Conservation (phyloP, 305 asterid species). For the Fraxinus baroniana region DNA sequence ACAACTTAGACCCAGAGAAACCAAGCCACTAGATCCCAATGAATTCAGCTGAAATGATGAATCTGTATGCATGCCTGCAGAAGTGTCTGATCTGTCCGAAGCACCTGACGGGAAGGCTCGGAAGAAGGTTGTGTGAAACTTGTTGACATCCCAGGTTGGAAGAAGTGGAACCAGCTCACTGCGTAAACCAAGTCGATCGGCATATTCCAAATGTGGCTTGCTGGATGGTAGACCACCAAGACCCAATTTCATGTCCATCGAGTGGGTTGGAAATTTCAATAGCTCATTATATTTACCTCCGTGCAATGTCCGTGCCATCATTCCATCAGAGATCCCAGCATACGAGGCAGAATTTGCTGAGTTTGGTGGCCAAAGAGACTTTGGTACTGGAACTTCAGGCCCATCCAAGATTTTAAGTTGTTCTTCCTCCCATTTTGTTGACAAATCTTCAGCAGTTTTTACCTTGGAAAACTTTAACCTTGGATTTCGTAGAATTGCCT, state of each 20-base stretch:
- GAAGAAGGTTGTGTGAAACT: constrained; percentile 48
- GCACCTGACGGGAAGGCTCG: constrained; percentile 47
- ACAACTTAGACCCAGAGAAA: constrained; percentile 39
- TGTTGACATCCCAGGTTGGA: constrained; percentile 46
- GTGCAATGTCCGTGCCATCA: constrained; percentile 66
- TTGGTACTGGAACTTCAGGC: constrained; percentile 36
- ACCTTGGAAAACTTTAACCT: constrained; percentile 72
- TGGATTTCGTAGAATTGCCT: constrained; percentile 50
- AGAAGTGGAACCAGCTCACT: constrained; percentile 26
- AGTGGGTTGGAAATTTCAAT: constrained; percentile 54
- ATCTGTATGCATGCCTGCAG: constrained; percentile 42
- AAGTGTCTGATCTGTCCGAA: constrained; percentile 37
- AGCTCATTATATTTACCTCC: constrained; percentile 55
- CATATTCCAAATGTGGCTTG: constrained; percentile 44
- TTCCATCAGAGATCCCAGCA: constrained; percentile 52
- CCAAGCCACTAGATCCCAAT: constrained; percentile 55
- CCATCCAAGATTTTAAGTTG: constrained; percentile 67
- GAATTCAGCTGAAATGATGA: constrained; percentile 62
- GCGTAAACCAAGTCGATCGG: constrained; percentile 9
- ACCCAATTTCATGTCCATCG: constrained; percentile 88
- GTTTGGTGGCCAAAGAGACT: constrained; percentile 42
- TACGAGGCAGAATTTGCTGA: constrained; percentile 33
- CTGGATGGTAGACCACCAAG: constrained; percentile 54
- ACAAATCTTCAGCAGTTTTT: constrained; percentile 64
- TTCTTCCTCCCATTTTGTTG: constrained; percentile 87